phyloP scores from a whole-genome alignment of 169 alveolate genomes.

The Plasmodium cynomolgi region DNA sequence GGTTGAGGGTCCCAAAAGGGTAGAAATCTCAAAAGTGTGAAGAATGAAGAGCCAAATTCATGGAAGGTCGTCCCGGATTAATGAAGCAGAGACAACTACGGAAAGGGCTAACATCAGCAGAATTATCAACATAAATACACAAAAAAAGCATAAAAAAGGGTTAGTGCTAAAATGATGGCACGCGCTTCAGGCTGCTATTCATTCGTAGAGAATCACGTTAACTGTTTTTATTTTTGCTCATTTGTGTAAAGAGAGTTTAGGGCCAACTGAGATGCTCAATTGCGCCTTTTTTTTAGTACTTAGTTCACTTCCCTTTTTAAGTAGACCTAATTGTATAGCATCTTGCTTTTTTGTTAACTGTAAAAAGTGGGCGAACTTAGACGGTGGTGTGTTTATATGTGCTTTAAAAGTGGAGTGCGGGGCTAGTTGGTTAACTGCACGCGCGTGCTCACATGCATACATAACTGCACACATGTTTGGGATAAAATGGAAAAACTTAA shows the following conservation, averaged over 20 bases:
- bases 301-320: neutral
- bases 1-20: neutral
- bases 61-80: neutral
- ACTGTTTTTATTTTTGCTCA: neutral
- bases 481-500: neutral
- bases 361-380: neutral
- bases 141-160: neutral
- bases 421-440: neutral
- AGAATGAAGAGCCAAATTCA: neutral
- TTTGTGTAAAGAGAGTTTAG: neutral
- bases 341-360: neutral
- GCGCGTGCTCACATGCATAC: neutral
- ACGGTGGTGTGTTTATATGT: neutral
- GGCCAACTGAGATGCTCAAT: neutral
- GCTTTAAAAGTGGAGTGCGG: neutral
- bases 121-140: neutral
- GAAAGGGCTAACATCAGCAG: neutral
- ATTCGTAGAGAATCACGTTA: neutral
- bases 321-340: neutral
- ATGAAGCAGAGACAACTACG: neutral
- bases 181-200: neutral
- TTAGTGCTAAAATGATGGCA: neutral
- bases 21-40: slow-evolving; percentile 1
- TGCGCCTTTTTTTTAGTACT: neutral
- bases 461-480: neutral